A percentile compares a stretch with the other conserved stretches of the same genome.
Evolutionary conservation across 768 basidiomycete species (phyloP).

Genomic region (Suillus lakei): DNA sequence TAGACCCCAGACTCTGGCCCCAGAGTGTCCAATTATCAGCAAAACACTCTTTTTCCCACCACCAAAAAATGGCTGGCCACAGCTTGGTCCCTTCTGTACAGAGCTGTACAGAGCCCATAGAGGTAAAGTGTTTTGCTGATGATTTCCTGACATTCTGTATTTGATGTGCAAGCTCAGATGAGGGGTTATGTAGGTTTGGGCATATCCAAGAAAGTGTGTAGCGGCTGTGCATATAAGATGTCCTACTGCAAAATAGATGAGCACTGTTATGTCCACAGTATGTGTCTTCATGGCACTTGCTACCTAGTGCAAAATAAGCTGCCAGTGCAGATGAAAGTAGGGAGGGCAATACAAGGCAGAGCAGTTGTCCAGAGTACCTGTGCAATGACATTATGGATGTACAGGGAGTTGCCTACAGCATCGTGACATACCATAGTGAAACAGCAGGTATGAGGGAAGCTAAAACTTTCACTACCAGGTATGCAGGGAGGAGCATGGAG

Average conservation of each 20-base stretch:
- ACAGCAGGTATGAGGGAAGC: conserved; percentile 63
- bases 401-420: neutral
- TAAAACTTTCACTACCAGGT: conserved; percentile 47
- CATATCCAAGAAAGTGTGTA: conserved; percentile 48
- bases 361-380: conserved; percentile 72
- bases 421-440: conserved; percentile 54
- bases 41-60: too few species aligned
- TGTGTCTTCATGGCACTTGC: conserved; percentile 68
- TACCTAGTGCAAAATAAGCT: conserved; percentile 44
- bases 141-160: too few species aligned
- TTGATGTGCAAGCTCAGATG: conserved; percentile 65
- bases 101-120: too few species aligned
- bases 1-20: too few species aligned
- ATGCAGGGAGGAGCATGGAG: conserved; percentile 52
- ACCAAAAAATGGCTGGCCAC: too few species aligned
- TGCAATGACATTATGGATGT: neutral
- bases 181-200: conserved; percentile 40
- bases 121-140: too few species aligned
- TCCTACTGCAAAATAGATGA: conserved; percentile 59
- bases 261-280: conserved; percentile 57
- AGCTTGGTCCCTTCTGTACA: too few species aligned
- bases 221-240: conserved; percentile 55
- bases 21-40: too few species aligned
- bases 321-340: conserved; percentile 11
- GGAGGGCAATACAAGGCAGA: conserved; percentile 55